Evolutionary conservation across 163 green algal genomes (phyloP), one percentile per base, ranked within the genome.

Genomic region (Prototheca cutis): DNA sequence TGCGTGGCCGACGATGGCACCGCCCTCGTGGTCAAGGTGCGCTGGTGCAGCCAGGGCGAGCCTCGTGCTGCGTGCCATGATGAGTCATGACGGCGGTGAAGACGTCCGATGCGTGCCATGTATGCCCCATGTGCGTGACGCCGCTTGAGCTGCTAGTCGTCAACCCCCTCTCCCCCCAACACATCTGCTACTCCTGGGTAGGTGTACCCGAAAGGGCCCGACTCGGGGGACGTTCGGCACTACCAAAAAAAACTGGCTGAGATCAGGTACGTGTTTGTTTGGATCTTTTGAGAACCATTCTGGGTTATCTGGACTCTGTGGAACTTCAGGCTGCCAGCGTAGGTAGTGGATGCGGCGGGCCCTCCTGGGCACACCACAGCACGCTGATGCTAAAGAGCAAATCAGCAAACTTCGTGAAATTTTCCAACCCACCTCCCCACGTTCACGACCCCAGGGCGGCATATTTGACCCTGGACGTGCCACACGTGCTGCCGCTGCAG

Each of bases 1-100:
- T 96, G 87, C 55, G 62, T 95, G 10, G 86, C 95, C 62, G 90
- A 96, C 47, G 84, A 94, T 24, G 85, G 79, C 7, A 86, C 86
- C 1, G 70, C 88, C 6, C 84, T 96, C 27, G 87, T 97, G 21
- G 87, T 94, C 33, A 97, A 96, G 77, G 84, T 89, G 40, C 23
- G 49, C n/a, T n/a, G n/a, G n/a, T n/a, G n/a, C n/a, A n/a, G n/a
- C n/a, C n/a, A 2, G 25, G 3, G 18, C 2, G 4, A 4, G 48
- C 23, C 3, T 19, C 5, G 55, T 40, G 18, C 15, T 53, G 28
- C 48, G 30, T 6, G 31, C 33, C 21, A 6, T 56, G 32, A 4
- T 28, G 33, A 4, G 6, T 59, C 48, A 32, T 0, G 3, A n/a
- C 17, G 49, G 27, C 6, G 4, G 28, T 4, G 39, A 23, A 47